A percentile compares a stretch with the other conserved stretches of the same genome.
These are phyloP conservation scores for Penicillium pancosmium DNA, from an alignment of 495 filamentous ascomycete species.

Conservation along the genomic window DNA sequence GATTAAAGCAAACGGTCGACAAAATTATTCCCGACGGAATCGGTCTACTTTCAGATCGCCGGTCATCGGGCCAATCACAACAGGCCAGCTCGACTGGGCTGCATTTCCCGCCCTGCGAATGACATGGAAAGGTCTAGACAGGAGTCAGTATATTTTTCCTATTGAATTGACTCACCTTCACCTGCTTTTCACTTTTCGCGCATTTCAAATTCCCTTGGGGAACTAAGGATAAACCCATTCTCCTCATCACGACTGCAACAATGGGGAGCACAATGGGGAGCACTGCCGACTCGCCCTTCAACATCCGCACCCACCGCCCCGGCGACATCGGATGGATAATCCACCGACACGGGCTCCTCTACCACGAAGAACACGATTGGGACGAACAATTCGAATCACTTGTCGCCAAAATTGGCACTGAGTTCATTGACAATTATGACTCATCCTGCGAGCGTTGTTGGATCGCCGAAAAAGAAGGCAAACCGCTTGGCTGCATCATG, in stretches of 20 bases:
- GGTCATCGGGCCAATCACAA: not conserved
- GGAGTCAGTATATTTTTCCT: not conserved
- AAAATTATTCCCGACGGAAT: not conserved
- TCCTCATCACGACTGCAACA: not conserved
- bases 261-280: slow-evolving; percentile 21
- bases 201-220: not conserved
- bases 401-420: slow-evolving; percentile 24
- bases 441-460: slow-evolving; percentile 29
- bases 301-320: slow-evolving; percentile 24
- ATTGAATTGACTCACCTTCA: not conserved
- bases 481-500: slow-evolving; percentile 33
- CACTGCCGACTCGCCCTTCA: slow-evolving; percentile 6
- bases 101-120: not conserved
- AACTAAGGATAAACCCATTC: not conserved
- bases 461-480: slow-evolving; percentile 31
- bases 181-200: not conserved
- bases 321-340: slow-evolving; percentile 35
- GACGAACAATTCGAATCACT: slow-evolving; percentile 27
- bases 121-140: not conserved
- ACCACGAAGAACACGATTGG: slow-evolving; percentile 30
- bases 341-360: slow-evolving; percentile 29
- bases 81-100: not conserved
- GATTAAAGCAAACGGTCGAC: too few relatives aligned
- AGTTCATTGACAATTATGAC: slow-evolving; percentile 34
- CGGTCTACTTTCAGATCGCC: not conserved